These are phyloP conservation scores for Hygrophoropsis aurantiaca DNA, from an alignment of 768 basidiomycete genomes.

Conservation along the genomic window DNA sequence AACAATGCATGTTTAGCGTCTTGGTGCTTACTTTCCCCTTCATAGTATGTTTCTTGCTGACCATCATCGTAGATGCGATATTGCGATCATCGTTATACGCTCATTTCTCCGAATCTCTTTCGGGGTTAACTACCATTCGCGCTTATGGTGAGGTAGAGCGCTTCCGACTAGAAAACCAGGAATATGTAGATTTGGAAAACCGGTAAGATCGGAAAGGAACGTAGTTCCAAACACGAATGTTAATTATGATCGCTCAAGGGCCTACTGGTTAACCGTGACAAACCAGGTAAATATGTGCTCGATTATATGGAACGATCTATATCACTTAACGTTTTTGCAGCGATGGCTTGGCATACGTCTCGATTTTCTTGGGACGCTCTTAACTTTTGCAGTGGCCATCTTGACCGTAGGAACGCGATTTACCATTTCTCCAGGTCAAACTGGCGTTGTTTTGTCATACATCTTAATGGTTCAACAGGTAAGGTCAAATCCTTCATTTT, in stretches of 20 bases:
- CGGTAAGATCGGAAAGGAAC: slow-evolving; percentile 37
- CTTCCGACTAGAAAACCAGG: slow-evolving; percentile 74
- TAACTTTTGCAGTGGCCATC: slow-evolving; percentile 79
- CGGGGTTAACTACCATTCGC: slow-evolving; percentile 83
- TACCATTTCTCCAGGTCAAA: slow-evolving; percentile 76
- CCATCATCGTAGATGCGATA: slow-evolving; percentile 61
- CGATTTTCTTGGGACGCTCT: slow-evolving; percentile 73
- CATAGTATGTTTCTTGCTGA: background rate
- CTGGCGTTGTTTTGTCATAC: slow-evolving; percentile 75
- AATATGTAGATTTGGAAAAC: slow-evolving; percentile 82
- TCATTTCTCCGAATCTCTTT: slow-evolving; percentile 89
- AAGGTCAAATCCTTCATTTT: slow-evolving; percentile 20
- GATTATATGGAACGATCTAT: slow-evolving; percentile 6
- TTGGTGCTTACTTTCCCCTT: slow-evolving; percentile 40
- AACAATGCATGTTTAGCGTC: slow-evolving; percentile 39
- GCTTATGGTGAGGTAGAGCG: slow-evolving; percentile 81
- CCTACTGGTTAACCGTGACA: slow-evolving; percentile 83
- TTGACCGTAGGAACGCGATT: slow-evolving; percentile 75
- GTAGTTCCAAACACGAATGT: slow-evolving; percentile 1
- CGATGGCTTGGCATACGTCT: slow-evolving; percentile 88
- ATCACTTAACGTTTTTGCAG: slow-evolving; percentile 27
- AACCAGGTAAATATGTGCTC: slow-evolving; percentile 58
- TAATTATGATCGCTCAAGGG: slow-evolving; percentile 38
- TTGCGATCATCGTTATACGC: slow-evolving; percentile 85
- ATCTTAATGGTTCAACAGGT: slow-evolving; percentile 78